Base-by-base conservation (phyloP, 495 filamentous ascomycete species). In the Parathielavia hyrcaniae region DNA sequence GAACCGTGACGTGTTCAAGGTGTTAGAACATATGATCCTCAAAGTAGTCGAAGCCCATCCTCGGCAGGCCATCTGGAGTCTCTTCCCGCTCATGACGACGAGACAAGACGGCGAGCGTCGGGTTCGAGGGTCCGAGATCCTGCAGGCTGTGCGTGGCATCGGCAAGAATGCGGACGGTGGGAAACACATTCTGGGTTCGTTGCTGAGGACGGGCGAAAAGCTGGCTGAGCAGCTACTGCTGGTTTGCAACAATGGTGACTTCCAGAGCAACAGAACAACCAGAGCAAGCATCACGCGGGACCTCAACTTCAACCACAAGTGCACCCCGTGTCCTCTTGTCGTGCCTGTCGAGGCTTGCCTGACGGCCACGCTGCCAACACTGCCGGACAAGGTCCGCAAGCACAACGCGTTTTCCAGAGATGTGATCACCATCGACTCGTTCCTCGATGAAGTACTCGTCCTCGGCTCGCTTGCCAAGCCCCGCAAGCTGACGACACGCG, bases 381-480 rank as follows among this genome's bases (percentile, higher is more conserved):
- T 82, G 41, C 85, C 88, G 43, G 86, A 88, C 59, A 80, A 79
- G 23, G 69, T 87, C 50, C 83, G 80, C 60, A 82, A 78, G n/a
- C 90, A 96, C 73, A 83, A 85, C 62, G 84, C 91, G 1, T 98
- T 97, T 65, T 84, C 89, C 78, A 59, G 81, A 76, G 67, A 80
- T 50, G 71, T 75, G 5, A 73, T 79, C 34, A 75, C 77, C 55
- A 77, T 85, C 41, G 62, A 74, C 68, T 79, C 78, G 9, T 90
- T 97, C 65, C 68, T 84, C 9, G 91, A 97, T 61, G 85, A 95
- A 23, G 93, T 93, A 6, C 73, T 90, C 43, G 85, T 99, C n/a
- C 73, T 99, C 32, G 87, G 85, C 51, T 97, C 95, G 13, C 80
- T 97, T 45, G 91, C 96, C 59, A 88, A 91, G 62, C 93, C 95